Base-by-base conservation (phyloP, 2,329 filamentous ascomycete genomes). In the Herpotrichia juniperi region DNA sequence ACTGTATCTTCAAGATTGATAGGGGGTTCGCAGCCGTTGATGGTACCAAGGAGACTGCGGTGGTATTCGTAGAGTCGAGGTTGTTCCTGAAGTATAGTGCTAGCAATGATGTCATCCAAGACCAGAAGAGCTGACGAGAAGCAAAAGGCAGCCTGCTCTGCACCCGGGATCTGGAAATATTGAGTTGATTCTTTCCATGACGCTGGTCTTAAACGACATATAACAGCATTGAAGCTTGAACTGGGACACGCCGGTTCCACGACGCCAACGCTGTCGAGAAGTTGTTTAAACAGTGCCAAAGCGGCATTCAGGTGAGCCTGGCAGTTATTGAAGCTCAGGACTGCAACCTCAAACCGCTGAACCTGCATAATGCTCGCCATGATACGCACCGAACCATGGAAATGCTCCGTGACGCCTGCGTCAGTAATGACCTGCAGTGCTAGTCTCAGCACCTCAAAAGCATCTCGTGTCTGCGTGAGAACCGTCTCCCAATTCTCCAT, bases 331-430 rank as follows among this genome's bases (percentile, higher is more conserved):
- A 77, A 79, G 55, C 76, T 78, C 40, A 70, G 73, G 3, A 75
- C 74, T 6, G 75, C 72, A 17, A 80, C 71, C 63, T 84, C 81
- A 54, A 83, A 84, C 51, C 80, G 76, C 46, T 83, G 76, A 48
- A 84, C 74, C 62, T 84, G 81, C 30, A 82, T 63, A 57, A 83
- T 79, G 61, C 77, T 78, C 61, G 81, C 78, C 62, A 84, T 73
- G 22, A 56, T 52, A 1, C 55, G 57, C 12, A 58, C 57, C 14
- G 52, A 42, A 8, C 48, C 53, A 25, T 54, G 54, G 9, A 58
- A 19, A 50, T 58, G 52, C 4, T 56, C 50, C 9, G 21, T 26
- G 17, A 58, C 45, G n/a, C 39, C 30, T 4, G 47, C n/a, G n/a
- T 19, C 42, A 10, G 22, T 25, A 17, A 58, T 51, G 34, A 56